Evolutionary conservation across 306 rosid species (phyloP), one percentile per base, ranked within the genome.

Genomic region (Quercus mongolica): DNA sequence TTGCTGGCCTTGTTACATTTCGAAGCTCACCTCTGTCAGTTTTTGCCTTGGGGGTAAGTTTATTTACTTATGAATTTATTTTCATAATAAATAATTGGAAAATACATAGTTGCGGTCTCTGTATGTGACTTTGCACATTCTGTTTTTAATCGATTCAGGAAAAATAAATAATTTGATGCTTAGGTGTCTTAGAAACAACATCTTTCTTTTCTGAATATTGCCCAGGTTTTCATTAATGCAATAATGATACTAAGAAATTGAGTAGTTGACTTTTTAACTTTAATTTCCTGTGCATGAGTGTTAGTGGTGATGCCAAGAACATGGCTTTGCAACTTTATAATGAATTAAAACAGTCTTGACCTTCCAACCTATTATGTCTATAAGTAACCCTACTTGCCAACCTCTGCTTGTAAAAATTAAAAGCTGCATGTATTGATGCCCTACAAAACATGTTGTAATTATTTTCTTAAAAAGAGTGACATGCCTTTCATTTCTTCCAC

Each of bases 11-110:
- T 67, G 68, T 88, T 76, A 89, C 90, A 63, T 89, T 86, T 61
- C 90, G 83, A 75, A 86, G 87, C 74, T 89, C 92, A 56, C 81
- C 82, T 4, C 38, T 89, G 78, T 86, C 90, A 56, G 78, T 78
- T 20, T 89, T 86, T 74, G 71, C 79, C 23, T 76, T 89, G 79
- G 92, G 92, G 92, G 92, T 89, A 89, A 74, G 38, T 49, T 78
- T 41, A 3, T 26, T 74, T 5, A n/a, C 10, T 56, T n/a, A 14
- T 38, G 31, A 6, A 68, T 46, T 46, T 49, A 49, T 49, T 12
- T 49, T 49, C 23, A 54, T 26, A 18, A 58, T 46, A 15, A 65
- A 51, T 61, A 38, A 17, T 52, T 55, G 62, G 33, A 12, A 35
- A 8, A 62, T 4, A 18, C 54, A 20, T 49, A 25, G 61, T 12